Base-by-base conservation (phyloP, 2,329 filamentous ascomycete genomes). In the Periglandula ipomoeae region DNA sequence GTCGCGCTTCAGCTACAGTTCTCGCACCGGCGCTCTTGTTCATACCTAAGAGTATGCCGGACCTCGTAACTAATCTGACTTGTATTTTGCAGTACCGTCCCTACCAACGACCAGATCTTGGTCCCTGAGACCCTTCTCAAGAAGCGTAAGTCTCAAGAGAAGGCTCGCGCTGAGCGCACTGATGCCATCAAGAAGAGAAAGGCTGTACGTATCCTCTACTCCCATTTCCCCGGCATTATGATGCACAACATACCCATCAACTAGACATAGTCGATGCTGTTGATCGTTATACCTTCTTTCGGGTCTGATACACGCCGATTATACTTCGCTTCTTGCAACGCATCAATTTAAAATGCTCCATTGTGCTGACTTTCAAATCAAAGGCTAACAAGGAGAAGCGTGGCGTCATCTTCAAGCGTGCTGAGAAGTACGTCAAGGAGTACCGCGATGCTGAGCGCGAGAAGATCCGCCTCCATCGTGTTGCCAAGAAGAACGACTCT, bases 61-160 rank as follows among this genome's bases (percentile, higher is more conserved):
- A 81, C 76, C 76, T 79, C 79, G 81, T 83, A 87, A 32, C 85
- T 87, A 82, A 88, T 86, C 84, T 88, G 71, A 82, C 13, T 30
- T 15, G 71, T 51, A n/a, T n/a, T 47, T 55, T 62, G 58, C 69
- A 95, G 89, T 76, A 84, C 83, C 75, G 87, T 95, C 68, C 89
- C 93, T 62, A 95, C 89, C 73, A 76, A 90, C 74, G 88, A 96
- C 73, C 87, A 97, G 73, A 84, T 98, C 72, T 81, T 97, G 72
- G 89, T 97, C 70, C 93, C 93, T 63, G 93, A 98, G 88, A 98
- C 93, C 65, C 88, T 98, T 68, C 84, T 98, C 74, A 98, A 98
- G 87, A 98, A 98, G 89, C 88, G 93, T 80, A 98, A 98, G 89
- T 89, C 83, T 73, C 91, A 96, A 79, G 93, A 98, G 84, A 95